Base-by-base conservation (phyloP, 768 basidiomycete species). In the Boletus reticulatus region DNA sequence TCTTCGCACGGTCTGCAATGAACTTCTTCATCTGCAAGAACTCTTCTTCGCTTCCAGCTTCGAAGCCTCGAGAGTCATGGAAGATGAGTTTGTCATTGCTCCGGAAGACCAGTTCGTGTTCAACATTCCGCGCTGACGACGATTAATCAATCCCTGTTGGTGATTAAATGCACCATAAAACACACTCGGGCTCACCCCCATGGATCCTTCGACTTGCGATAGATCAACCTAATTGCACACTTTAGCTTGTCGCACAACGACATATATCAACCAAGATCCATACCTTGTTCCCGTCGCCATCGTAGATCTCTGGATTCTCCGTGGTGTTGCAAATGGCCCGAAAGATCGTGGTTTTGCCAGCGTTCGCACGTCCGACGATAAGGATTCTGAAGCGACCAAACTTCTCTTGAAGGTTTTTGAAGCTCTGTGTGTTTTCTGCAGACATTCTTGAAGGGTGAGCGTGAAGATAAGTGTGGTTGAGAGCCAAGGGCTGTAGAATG, bases 221-320 rank as follows among this genome's bases (percentile, higher is more conserved):
- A 12, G 41, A 42, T 57, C 45, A 10, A 57, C 48, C 52, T 56
- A n/a, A 37, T 32, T 17, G 17, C 13, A 14, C 24, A 17, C 14
- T 3, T 41, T 11, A 10, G 12, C 8, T 41, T n/a, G 12, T 13
- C 16, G 12, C 1, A 10, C n/a, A 3, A 14, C 2, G 1, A 20
- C 16, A 13, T 39, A 13, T 22, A 22, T 42, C 41, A 6, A 10
- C 42, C 13, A 9, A 16, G 16, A 20, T 7, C 10, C 20, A 20
- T 22, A 55, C 56, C 45, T 37, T 47, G 22, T 46, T 58, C 8
- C 54, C 32, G 3, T 56, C 4, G 0, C 57, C 32, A 12, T 58
- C 43, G n/a, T 41, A 58, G 46, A 58, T 42, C 32, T 58, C 57
- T n/a, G 54, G 57, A 1, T 36, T 31, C 24, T 56, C 56, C 9